Evolutionary conservation across 257 asterid genomes (phyloP), one percentile per base, ranked within the genome.

Genomic region (Knoxia roxburghii): DNA sequence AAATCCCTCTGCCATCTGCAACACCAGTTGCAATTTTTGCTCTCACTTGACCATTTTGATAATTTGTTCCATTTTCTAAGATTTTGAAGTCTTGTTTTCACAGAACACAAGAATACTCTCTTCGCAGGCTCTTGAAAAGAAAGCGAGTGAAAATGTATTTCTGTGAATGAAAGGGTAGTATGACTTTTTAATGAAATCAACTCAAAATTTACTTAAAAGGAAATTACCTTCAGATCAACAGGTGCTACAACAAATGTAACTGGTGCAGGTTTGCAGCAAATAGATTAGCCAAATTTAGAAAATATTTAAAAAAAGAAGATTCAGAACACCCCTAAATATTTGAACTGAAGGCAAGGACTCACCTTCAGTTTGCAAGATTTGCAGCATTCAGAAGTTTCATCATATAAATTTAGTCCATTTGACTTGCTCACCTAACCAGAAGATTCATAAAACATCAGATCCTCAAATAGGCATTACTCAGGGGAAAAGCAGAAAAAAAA

Each of bases 331-430:
- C 23, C 17, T 23, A 40, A 30, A 58, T 40, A 57, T 71, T 35
- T 54, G 61, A 60, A 56, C 61, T 59, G 26, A 68, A 29, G 29
- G 15, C 70, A 26, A 37, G 68, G 59, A 35, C 80, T 77, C 76
- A 84, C 97, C 95, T 89, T 87, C 77, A 84, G 82, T 76, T 84
- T 70, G 82, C 94, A 91, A 70, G 84, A 71, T 53, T 71, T 62
- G 82, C 95, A 87, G 75, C 85, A 87, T 32, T 75, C 68, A 54
- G 89, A 81, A 62, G 79, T 70, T 39, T 79, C 79, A 27, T 72
- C 84, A 45, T 64, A 58, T n/a, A 56, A 67, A 63, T 65, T 73
- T 48, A 69, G 68, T 69, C 79, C 83, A 72, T 81, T 75, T 61
- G 80, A 73, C 77, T 79, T 60, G 73, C 40, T 76, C 73, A 58